These are phyloP conservation scores for Hypericum androsaemum DNA, from an alignment of 345 rosid species.

Conservation along the genomic window DNA sequence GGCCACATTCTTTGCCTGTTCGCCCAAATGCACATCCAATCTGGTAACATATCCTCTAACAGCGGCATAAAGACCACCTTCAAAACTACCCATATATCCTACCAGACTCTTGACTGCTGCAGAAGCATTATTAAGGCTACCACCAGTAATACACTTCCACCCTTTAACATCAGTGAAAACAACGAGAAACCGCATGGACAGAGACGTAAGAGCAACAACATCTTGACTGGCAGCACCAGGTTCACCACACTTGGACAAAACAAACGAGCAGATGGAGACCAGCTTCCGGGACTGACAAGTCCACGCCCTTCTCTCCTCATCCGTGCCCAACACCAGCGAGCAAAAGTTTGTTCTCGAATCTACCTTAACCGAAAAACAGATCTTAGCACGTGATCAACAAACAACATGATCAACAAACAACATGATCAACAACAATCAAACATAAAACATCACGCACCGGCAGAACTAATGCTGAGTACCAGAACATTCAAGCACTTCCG, in stretches of 20 bases:
- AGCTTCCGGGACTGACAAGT: conserved; percentile 54
- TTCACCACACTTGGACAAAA: conserved; percentile 44
- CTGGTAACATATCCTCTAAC: conserved; percentile 49
- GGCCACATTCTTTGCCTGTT: conserved; percentile 20
- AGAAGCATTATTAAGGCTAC: conserved; percentile 37
- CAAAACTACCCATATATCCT: conserved; percentile 51
- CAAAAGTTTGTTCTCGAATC: conserved; percentile 64
- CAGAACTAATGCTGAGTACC: conserved; percentile 64
- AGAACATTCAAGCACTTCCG: conserved; percentile 59
- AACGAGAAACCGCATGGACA: conserved; percentile 56
- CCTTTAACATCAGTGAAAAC: conserved; percentile 63
- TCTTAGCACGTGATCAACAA: too few species aligned
- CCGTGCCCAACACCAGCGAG: conserved; percentile 44
- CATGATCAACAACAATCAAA: not conserved
- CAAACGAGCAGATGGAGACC: conserved; percentile 53
- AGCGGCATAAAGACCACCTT: conserved; percentile 60
- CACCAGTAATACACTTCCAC: conserved; percentile 45
- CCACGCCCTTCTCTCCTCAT: conserved; percentile 66
- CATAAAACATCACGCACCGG: conserved; percentile 35
- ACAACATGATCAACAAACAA: too few species aligned
- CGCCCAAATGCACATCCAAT: conserved; percentile 23
- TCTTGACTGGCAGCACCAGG: conserved; percentile 31
- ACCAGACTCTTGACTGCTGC: conserved; percentile 46
- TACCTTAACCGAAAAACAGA: conserved; percentile 14
- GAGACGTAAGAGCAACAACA: conserved; percentile 40